A percentile compares a stretch with the other conserved stretches of the same genome.
Conservation (phyloP, 306 rosid genomes). For the Senna siamea region DNA sequence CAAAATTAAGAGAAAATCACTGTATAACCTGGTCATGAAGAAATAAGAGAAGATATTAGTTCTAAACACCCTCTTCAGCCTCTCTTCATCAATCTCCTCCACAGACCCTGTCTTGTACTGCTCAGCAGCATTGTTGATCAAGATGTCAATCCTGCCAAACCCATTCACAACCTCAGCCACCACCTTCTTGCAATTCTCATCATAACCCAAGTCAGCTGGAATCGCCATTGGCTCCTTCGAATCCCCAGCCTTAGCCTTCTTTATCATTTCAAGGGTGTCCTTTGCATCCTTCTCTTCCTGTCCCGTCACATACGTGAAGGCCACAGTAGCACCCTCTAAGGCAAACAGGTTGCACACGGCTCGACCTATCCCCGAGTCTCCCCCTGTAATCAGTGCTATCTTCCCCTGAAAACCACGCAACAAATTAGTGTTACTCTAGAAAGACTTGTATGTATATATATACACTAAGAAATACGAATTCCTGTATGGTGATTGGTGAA, state of each 20-base stretch:
- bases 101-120: slow-evolving; percentile 55
- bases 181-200: slow-evolving; percentile 70
- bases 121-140: slow-evolving; percentile 81
- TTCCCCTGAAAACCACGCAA: slow-evolving; percentile 61
- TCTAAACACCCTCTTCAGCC: slow-evolving; percentile 71
- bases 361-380: slow-evolving; percentile 85
- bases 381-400: slow-evolving; percentile 76
- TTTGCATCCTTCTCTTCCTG: slow-evolving; percentile 75
- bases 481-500: too few relatives aligned
- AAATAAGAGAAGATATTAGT: slow-evolving; percentile 80
- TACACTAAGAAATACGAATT: too few relatives aligned
- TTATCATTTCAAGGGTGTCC: slow-evolving; percentile 62
- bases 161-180: slow-evolving; percentile 59
- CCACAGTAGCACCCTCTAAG: slow-evolving; percentile 81
- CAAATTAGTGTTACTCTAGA: background rate
- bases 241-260: slow-evolving; percentile 49
- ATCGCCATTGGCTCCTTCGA: slow-evolving; percentile 74
- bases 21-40: slow-evolving; percentile 59
- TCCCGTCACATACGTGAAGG: slow-evolving; percentile 73
- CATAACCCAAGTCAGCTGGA: slow-evolving; percentile 72
- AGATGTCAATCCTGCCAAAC: slow-evolving; percentile 62
- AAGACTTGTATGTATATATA: too few relatives aligned
- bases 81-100: slow-evolving; percentile 71
- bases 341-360: slow-evolving; percentile 70
- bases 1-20: background rate